phyloP scores from a whole-genome alignment of 1,284 basidiomycete genomes.

The Trichosporon faecale region DNA sequence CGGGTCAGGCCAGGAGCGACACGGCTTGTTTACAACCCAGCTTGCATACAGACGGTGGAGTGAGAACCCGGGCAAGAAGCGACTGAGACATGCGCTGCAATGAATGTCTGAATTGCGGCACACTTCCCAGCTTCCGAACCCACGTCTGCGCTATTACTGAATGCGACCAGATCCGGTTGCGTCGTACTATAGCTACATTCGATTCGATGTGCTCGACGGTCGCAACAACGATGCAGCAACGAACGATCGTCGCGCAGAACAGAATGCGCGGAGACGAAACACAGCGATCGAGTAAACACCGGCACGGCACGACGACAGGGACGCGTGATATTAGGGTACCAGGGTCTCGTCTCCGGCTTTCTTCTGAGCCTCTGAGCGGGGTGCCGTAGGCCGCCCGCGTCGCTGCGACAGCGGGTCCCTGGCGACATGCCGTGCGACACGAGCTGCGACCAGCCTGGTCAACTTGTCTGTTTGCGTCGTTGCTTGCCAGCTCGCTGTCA shows the following conservation, averaged over 20 bases:
- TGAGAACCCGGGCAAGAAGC: background rate
- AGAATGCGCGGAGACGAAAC: background rate
- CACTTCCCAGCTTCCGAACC: background rate
- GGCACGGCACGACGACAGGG: slow-evolving; percentile 1
- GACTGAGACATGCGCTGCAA: background rate
- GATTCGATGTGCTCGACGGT: too few species aligned
- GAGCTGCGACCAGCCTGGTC: background rate
- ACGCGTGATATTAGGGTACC: slow-evolving; percentile 1
- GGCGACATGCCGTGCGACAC: background rate
- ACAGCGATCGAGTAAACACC: background rate
- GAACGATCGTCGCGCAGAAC: too few species aligned
- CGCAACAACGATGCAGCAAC: too few species aligned
- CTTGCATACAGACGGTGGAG: background rate
- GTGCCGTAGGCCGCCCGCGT: background rate
- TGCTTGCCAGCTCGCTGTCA: too few species aligned
- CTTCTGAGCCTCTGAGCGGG: background rate
- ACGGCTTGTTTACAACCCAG: background rate
- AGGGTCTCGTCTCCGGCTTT: background rate
- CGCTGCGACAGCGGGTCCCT: background rate
- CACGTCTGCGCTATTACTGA: background rate
- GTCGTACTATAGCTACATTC: background rate
- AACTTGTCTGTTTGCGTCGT: too few species aligned
- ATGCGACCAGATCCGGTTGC: background rate
- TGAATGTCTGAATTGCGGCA: background rate
- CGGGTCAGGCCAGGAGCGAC: too few species aligned